phyloP scores from a whole-genome alignment of 805 yeast genomes.

The Candida sphagnicola region DNA sequence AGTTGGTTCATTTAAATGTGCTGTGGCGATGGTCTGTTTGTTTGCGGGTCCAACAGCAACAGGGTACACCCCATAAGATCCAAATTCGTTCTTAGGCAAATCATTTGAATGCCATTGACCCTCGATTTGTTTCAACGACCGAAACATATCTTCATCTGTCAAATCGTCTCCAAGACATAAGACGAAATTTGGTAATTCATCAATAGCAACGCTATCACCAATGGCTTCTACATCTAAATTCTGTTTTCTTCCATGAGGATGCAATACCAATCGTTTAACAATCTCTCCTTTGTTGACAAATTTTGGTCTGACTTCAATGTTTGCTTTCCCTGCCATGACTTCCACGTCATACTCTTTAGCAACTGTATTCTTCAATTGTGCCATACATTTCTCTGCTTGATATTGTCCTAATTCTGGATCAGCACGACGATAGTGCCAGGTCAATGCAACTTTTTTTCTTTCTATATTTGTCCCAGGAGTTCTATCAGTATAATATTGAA shows the following conservation, averaged over 20 bases:
- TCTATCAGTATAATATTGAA: constrained; percentile 71
- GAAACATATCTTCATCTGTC: constrained; percentile 98
- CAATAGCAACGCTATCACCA: constrained; percentile 28
- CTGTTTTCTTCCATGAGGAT: constrained; percentile 56
- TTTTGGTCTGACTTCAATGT: constrained; percentile 93
- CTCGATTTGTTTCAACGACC: constrained; percentile 64
- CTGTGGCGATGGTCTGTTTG: constrained; percentile 77
- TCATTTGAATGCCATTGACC: constrained; percentile 42
- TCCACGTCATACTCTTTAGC: constrained; percentile 75
- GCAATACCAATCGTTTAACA: constrained; percentile 70
- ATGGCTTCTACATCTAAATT: constrained; percentile 21
- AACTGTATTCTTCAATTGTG: constrained; percentile 57
- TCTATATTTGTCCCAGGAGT: constrained; percentile 91
- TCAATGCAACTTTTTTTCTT: constrained; percentile 85
- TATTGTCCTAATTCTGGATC: constrained; percentile 91
- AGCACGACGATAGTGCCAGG: constrained; percentile 96
- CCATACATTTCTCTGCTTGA: constrained; percentile 68
- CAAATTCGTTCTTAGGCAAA: constrained; percentile 42
- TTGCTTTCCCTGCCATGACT: constrained; percentile 96
- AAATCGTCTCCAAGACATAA: constrained; percentile 93
- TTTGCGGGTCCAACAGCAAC: constrained; percentile 93
- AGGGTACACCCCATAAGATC: constrained; percentile 66
- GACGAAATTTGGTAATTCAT: constrained; percentile 73
- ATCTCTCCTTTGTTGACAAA: constrained; percentile 97
- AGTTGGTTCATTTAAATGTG: constrained; percentile 78